These are phyloP conservation scores for Gossypium schwendimanii DNA, from an alignment of 441 rosid species.

Conservation along the genomic window DNA sequence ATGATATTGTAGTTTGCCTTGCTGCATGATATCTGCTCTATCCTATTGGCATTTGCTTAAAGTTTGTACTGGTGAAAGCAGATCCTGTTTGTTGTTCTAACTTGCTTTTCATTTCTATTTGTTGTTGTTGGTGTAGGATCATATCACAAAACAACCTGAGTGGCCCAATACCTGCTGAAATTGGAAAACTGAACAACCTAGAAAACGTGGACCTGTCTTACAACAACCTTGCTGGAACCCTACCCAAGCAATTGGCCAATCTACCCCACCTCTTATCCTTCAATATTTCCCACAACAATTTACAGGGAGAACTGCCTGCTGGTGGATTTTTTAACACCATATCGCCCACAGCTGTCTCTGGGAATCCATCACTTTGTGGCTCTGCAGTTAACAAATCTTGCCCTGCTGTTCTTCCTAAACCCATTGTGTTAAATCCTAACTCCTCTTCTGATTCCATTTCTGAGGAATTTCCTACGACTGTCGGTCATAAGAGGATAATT, in stretches of 20 bases:
- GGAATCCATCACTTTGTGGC: conserved; percentile 61
- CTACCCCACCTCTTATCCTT: conserved; percentile 46
- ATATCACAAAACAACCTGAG: conserved; percentile 44
- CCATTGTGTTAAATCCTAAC: conserved; percentile 65
- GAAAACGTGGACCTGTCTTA: conserved; percentile 52
- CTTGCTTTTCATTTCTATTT: neutral
- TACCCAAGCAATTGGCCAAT: conserved; percentile 61
- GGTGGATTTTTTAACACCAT: conserved; percentile 61
- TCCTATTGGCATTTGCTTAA: neutral
- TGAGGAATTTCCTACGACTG: conserved; percentile 26
- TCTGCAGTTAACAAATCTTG: conserved; percentile 57
- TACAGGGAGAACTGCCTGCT: conserved; percentile 58
- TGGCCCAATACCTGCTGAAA: conserved; percentile 43
- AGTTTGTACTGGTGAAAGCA: neutral
- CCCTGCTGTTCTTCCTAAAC: conserved; percentile 60
- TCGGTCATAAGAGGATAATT: conserved; percentile 51
- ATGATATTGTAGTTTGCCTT: neutral
- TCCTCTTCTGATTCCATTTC: conserved; percentile 42
- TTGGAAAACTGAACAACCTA: conserved; percentile 42
- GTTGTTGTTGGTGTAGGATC: conserved; percentile 27
- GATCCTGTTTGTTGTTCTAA: neutral
- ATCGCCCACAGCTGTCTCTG: conserved; percentile 46
- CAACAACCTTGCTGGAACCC: conserved; percentile 39
- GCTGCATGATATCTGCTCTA: neutral
- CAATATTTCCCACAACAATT: conserved; percentile 62